phyloP scores from a whole-genome alignment of 2,329 filamentous ascomycete genomes.

The Fusarium sp. region DNA sequence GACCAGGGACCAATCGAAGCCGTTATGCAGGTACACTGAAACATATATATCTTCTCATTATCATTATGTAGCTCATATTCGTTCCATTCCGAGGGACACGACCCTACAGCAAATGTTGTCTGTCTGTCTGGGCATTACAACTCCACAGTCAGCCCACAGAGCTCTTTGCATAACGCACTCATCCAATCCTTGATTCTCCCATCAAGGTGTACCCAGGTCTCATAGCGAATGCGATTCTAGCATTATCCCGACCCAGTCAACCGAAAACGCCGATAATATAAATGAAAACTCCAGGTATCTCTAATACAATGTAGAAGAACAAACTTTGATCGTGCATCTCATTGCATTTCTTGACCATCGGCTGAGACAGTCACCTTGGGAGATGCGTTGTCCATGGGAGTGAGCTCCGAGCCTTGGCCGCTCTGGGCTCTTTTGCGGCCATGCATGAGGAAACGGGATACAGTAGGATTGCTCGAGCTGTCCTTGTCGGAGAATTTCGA shows the following conservation, averaged over 20 bases:
- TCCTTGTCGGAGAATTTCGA: constrained; percentile 71
- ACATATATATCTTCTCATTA: constrained; percentile 38
- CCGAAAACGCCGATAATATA: constrained; percentile 39
- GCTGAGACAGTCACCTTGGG: constrained; percentile 42
- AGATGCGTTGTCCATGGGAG: constrained; percentile 62
- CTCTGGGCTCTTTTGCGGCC: constrained; percentile 74
- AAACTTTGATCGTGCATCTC: constrained; percentile 14
- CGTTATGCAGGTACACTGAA: background rate
- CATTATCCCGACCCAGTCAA: constrained; percentile 29
- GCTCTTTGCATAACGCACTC: constrained; percentile 4
- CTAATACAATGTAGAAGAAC: constrained; percentile 40
- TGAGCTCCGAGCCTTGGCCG: constrained; percentile 76
- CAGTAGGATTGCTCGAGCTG: constrained; percentile 50
- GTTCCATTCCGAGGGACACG: constrained; percentile 20
- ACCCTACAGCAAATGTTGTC: constrained; percentile 1
- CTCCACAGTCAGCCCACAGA: background rate
- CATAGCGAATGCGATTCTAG: constrained; percentile 41
- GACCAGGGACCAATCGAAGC: background rate
- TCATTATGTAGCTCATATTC: constrained; percentile 38
- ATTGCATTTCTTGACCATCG: constrained; percentile 43
- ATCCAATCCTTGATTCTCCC: constrained; percentile 18
- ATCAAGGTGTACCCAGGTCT: constrained; percentile 27
- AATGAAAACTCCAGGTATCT: constrained; percentile 40
- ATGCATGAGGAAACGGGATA: constrained; percentile 71
- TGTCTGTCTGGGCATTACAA: constrained; percentile 1